Evolutionary conservation across 2,329 filamentous ascomycete genomes (phyloP).

Genomic region (Colletotrichum sp.): DNA sequence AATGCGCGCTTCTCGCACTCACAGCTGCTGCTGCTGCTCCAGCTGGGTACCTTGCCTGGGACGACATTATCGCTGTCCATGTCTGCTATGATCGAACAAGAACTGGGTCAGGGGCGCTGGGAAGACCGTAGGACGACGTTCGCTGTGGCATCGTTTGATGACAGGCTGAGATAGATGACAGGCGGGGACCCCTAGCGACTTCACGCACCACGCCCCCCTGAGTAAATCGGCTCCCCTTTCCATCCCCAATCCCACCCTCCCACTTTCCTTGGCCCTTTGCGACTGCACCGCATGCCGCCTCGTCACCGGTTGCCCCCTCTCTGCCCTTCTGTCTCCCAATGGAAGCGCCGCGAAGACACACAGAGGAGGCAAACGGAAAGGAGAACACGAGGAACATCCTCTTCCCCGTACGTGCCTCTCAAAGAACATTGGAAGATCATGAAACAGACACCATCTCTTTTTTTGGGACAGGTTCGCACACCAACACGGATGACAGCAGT

Average conservation of each 20-base stretch:
- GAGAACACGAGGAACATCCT: background rate
- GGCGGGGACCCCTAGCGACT: background rate
- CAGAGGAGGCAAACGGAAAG: background rate
- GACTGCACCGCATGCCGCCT: background rate
- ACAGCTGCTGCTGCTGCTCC: background rate
- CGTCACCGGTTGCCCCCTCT: background rate
- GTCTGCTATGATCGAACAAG: background rate
- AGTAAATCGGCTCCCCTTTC: background rate
- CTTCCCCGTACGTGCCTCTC: background rate
- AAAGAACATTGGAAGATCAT: slow-evolving; percentile 6
- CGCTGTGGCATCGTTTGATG: slow-evolving; percentile 7
- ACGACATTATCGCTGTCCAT: background rate
- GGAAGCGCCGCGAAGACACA: background rate
- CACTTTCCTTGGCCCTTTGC: background rate
- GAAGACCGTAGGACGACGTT: background rate
- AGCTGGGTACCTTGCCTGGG: background rate
- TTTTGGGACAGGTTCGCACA: background rate
- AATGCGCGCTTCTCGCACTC: background rate
- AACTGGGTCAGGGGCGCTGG: background rate
- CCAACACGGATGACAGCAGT: background rate
- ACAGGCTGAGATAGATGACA: slow-evolving; percentile 20
- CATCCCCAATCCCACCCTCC: background rate
- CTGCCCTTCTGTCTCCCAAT: background rate
- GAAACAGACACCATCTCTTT: slow-evolving; percentile 8
- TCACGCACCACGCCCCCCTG: background rate